Evolutionary conservation across 129 eudicot genomes (phyloP).

Genomic region (Flaveria ramosissima): DNA sequence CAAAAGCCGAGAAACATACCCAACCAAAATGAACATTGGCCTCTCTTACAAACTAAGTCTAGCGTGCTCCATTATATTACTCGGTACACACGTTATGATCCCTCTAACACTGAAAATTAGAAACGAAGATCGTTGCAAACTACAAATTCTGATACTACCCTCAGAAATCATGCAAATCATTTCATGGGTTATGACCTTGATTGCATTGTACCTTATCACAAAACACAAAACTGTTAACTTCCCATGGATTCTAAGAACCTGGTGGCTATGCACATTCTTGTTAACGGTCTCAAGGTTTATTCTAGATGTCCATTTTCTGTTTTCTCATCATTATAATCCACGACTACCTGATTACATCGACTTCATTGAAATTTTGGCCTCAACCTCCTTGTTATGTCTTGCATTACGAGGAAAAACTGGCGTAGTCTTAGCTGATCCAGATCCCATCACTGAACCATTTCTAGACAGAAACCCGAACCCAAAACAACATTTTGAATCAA

Average conservation of each 20-base stretch:
- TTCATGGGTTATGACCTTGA: constrained; percentile 59
- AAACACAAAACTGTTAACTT: constrained; percentile 37
- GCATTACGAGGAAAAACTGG: constrained; percentile 70
- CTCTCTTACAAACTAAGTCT: constrained; percentile 52
- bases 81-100: constrained; percentile 48
- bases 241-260: constrained; percentile 70
- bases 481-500: constrained; percentile 43
- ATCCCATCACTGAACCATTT: constrained; percentile 55
- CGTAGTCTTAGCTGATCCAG: constrained; percentile 19
- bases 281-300: constrained; percentile 44
- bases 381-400: constrained; percentile 50
- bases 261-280: constrained; percentile 88
- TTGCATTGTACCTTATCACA: constrained; percentile 40
- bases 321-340: constrained; percentile 38
- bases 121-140: constrained; percentile 46
- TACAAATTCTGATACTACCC: constrained; percentile 34
- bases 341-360: constrained; percentile 47
- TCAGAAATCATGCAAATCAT: constrained; percentile 63
- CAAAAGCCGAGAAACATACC: constrained; percentile 39
- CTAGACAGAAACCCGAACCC: constrained; percentile 38
- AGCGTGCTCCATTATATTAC: constrained; percentile 54
- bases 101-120: constrained; percentile 44
- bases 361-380: constrained; percentile 50
- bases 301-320: constrained; percentile 51
- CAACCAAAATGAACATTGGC: constrained; percentile 41